Percentiles rank a stretch among this genome's conserved stretches.
These are phyloP conservation scores for Aspergillus tubingensis DNA, from an alignment of 2,329 filamentous ascomycete genomes.

Conservation along the genomic window DNA sequence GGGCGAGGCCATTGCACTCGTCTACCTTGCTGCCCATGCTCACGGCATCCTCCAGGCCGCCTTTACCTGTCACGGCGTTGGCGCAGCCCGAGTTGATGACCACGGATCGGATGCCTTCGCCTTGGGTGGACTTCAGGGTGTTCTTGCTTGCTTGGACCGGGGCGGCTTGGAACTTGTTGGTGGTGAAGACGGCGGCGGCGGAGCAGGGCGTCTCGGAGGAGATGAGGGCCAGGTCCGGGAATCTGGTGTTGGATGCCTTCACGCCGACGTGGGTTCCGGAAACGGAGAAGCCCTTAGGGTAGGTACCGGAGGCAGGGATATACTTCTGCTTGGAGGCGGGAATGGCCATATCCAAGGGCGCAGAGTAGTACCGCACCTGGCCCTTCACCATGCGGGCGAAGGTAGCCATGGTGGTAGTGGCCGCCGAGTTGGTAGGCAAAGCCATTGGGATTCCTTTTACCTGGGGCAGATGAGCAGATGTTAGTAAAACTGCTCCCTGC, in stretches of 20 bases:
- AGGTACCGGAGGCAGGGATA: slow-evolving; percentile 79
- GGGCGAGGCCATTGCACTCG: slow-evolving; percentile 56
- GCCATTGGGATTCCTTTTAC: slow-evolving; percentile 23
- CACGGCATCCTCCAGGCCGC: slow-evolving; percentile 83
- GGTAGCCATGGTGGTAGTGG: slow-evolving; percentile 32
- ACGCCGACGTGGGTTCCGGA: slow-evolving; percentile 90
- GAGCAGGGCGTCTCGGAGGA: slow-evolving; percentile 83
- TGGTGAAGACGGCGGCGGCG: slow-evolving; percentile 91
- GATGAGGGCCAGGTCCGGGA: slow-evolving; percentile 87
- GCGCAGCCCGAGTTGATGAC: slow-evolving; percentile 95
- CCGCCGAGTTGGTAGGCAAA: slow-evolving; percentile 28
- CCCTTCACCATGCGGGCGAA: slow-evolving; percentile 40
- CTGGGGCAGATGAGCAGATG: neutral
- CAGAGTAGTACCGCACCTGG: slow-evolving; percentile 48
- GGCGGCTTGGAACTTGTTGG: slow-evolving; percentile 96
- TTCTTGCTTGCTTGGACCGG: slow-evolving; percentile 83
- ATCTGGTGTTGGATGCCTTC: slow-evolving; percentile 87
- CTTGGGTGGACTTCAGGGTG: slow-evolving; percentile 66
- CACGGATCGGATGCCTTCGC: slow-evolving; percentile 73
- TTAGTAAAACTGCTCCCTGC: slow-evolving; percentile 5
- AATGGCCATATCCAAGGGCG: slow-evolving; percentile 54
- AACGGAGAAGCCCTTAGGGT: slow-evolving; percentile 85
- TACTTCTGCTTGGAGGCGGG: slow-evolving; percentile 87
- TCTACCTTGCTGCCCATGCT: slow-evolving; percentile 82
- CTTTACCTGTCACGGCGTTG: slow-evolving; percentile 92